Percentiles rank a stretch among this genome's conserved stretches.
phyloP scores from a whole-genome alignment of 1,139 yeast genomes.

The Candida neerlandica region DNA sequence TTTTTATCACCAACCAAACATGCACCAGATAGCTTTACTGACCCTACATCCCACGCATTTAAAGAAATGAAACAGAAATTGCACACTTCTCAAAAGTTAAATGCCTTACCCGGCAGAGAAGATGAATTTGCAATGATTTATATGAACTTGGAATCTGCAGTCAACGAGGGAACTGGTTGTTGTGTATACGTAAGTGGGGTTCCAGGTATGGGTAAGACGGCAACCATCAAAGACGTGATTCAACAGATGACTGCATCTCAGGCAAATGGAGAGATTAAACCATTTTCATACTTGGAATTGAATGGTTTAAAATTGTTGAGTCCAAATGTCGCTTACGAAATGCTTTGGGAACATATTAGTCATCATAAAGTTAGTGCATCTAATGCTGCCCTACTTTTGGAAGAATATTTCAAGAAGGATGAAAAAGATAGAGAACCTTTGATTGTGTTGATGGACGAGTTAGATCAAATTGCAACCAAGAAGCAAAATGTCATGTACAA shows the following conservation, averaged over 20 bases:
- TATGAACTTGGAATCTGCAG: constrained; percentile 72
- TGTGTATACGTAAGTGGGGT: constrained; percentile 94
- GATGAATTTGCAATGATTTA: constrained; percentile 78
- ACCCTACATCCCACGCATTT: constrained; percentile 45
- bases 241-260: constrained; percentile 57
- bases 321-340: constrained; percentile 86
- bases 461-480: constrained; percentile 87
- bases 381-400: constrained; percentile 54
- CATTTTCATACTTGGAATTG: constrained; percentile 78
- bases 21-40: constrained; percentile 29
- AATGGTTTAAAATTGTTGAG: constrained; percentile 85
- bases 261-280: constrained; percentile 49
- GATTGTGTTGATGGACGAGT: constrained; percentile 85
- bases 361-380: constrained; percentile 64
- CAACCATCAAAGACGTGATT: constrained; percentile 86
- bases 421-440: constrained; percentile 48
- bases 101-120: constrained; percentile 84
- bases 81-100: constrained; percentile 66
- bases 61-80: constrained; percentile 58
- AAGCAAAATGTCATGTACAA: constrained; percentile 91
- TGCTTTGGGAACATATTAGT: constrained; percentile 74
- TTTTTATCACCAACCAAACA: constrained; percentile 34
- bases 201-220: constrained; percentile 98
- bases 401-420: constrained; percentile 36
- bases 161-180: constrained; percentile 73